phyloP scores from a whole-genome alignment of 495 filamentous ascomycete species.

The Penicillium subrubescens region DNA sequence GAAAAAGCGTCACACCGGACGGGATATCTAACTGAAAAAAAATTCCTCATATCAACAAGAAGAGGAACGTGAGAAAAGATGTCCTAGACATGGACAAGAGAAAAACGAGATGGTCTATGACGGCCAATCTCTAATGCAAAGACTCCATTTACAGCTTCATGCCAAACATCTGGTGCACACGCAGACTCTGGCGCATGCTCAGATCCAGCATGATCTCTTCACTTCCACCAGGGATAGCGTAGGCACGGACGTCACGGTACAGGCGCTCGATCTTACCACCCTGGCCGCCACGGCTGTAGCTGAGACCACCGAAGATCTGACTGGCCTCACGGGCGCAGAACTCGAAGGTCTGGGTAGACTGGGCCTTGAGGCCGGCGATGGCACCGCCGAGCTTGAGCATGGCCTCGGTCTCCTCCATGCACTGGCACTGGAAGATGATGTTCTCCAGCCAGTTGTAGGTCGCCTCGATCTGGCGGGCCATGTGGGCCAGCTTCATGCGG shows the following conservation, averaged over 20 bases:
- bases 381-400: conserved; percentile 95
- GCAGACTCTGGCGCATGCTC: conserved; percentile 89
- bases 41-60: conserved; percentile 1
- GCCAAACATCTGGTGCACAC: conserved; percentile 85
- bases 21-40: conserved; percentile 24
- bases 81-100: conserved; percentile 4
- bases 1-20: conserved; percentile 23
- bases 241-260: conserved; percentile 95
- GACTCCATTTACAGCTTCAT: conserved; percentile 79
- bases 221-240: conserved; percentile 93
- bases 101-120: conserved; percentile 2
- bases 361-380: conserved; percentile 92
- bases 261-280: conserved; percentile 94
- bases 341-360: conserved; percentile 90
- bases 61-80: neutral
- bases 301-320: conserved; percentile 96
- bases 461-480: conserved; percentile 97
- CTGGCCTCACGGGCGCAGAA: conserved; percentile 95
- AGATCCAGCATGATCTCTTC: conserved; percentile 99
- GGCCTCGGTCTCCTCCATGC: conserved; percentile 92
- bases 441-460: conserved; percentile 98
- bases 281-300: conserved; percentile 91
- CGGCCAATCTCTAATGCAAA: neutral
- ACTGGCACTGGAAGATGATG: conserved; percentile 85
- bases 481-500: conserved; percentile 94